Evolutionary conservation across 139 green algal genomes (phyloP).

Genomic region (Bryopsis sp.): DNA sequence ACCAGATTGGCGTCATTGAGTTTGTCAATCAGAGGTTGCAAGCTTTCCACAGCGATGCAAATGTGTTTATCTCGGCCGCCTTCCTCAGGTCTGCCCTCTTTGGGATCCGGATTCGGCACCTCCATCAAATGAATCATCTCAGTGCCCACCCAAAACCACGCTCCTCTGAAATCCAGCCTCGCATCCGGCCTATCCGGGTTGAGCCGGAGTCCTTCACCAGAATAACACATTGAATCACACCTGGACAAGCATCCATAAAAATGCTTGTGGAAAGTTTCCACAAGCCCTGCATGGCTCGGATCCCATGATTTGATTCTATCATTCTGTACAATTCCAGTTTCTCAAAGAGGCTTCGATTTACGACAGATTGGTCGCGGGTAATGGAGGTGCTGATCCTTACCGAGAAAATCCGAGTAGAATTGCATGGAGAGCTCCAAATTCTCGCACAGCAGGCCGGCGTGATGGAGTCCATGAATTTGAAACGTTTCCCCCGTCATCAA

Average conservation of each 20-base stretch:
- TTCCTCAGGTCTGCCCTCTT: neutral
- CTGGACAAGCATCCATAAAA: no score
- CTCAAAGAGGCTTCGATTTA: no score
- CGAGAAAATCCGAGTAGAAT: neutral
- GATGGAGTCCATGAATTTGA: neutral
- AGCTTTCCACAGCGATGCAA: neutral
- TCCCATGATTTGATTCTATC: no score
- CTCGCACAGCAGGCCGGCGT: neutral
- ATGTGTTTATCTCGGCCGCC: neutral
- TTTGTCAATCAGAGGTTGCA: neutral
- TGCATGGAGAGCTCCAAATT: neutral
- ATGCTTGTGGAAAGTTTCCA: no score
- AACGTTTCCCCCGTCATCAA: neutral
- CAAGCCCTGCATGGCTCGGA: no score
- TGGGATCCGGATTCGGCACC: neutral
- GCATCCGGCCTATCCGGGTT: neutral
- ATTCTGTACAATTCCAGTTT: no score
- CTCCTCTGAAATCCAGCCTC: neutral
- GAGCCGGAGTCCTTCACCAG: neutral
- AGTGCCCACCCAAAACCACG: neutral
- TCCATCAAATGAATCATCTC: slow-evolving; percentile 9
- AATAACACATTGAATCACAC: no score
- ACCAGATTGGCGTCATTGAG: neutral
- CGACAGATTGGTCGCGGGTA: no score
- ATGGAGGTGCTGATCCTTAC: neutral